Evolutionary conservation across 345 rosid species (phyloP).

Genomic region (Camelina hispida): DNA sequence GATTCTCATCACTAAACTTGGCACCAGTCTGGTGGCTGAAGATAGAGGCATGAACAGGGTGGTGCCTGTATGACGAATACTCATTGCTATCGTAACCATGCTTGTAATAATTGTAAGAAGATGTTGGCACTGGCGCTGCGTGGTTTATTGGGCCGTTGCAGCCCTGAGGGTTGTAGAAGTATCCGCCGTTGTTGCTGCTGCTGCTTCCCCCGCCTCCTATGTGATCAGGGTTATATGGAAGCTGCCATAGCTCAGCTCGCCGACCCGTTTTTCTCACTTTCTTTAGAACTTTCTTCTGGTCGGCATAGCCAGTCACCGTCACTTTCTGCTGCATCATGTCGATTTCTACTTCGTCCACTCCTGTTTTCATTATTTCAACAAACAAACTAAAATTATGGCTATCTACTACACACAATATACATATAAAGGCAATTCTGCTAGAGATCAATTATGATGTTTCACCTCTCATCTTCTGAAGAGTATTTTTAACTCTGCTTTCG

Average conservation of each 20-base stretch:
- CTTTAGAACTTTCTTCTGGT: slow-evolving; percentile 78
- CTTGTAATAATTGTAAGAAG: slow-evolving; percentile 85
- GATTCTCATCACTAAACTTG: slow-evolving; percentile 84
- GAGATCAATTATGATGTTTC: neutral
- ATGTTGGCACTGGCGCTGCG: slow-evolving; percentile 61
- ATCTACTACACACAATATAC: neutral
- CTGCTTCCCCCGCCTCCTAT: slow-evolving; percentile 36
- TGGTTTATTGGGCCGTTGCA: slow-evolving; percentile 62
- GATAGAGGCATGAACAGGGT: slow-evolving; percentile 54
- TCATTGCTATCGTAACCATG: slow-evolving; percentile 73
- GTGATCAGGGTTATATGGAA: slow-evolving; percentile 63
- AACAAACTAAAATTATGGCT: neutral
- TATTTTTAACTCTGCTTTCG: slow-evolving; percentile 64
- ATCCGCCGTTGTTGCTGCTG: slow-evolving; percentile 36
- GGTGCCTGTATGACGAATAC: slow-evolving; percentile 53
- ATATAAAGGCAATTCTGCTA: neutral
- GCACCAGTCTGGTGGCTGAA: slow-evolving; percentile 66
- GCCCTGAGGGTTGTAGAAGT: slow-evolving; percentile 59
- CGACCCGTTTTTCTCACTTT: slow-evolving; percentile 72
- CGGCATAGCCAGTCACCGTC: slow-evolving; percentile 78
- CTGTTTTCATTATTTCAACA: slow-evolving; percentile 42
- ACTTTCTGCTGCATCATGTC: slow-evolving; percentile 80
- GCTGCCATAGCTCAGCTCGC: slow-evolving; percentile 90
- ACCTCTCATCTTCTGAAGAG: slow-evolving; percentile 80
- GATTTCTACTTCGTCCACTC: slow-evolving; percentile 76